Base-by-base conservation (phyloP, 2,329 filamentous ascomycete species). In the Ceratocystis cacaofunesta region DNA sequence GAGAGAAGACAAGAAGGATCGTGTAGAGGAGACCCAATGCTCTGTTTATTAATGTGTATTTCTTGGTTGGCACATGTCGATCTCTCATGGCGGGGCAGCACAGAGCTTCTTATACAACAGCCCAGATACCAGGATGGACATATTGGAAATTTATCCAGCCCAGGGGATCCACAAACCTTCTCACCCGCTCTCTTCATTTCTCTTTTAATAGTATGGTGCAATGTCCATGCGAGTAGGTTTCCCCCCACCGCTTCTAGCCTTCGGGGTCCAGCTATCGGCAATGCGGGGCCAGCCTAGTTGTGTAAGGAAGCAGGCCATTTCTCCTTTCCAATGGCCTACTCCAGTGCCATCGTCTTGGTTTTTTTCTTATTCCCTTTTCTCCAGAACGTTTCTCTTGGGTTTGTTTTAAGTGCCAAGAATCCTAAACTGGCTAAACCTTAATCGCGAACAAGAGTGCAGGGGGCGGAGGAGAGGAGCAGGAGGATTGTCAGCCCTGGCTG, bases 111-210 rank as follows among this genome's bases (percentile, higher is more conserved):
- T 58, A 58, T 58, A 58, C 52, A 58, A 58, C 36, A 41, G 36
- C 36, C 10, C 36, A 41, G 36, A 41, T 12, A 12, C 36, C 36
- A 41, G 8, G 8, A 41, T 41, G 36, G 36, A 41, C 36, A 41
- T 41, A 1, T 41, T 41, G 36, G 36, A 19, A 15, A 32, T 58
- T 58, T 58, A 58, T 36, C 52, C 52, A 58, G 52, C 52, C 17
- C 36, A 62, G 19, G 25, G 22, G 61, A 36, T 62, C 61, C 61
- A 62, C 43, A 50, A 62, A 62, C 61, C 61, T 50, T 62, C 61
- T 62, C 61, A 62, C 22, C 43, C 19, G 36, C 36, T 41, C 36
- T 41, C 8, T 10, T 41, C 36, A 41, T 41, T 30, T 58, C 28
- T 32, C 8, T 30, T 58, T 58, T 22, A 15, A n/a, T 57, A 5